phyloP scores from a whole-genome alignment of 2,329 filamentous ascomycete species.

The Microdochium nivale region DNA sequence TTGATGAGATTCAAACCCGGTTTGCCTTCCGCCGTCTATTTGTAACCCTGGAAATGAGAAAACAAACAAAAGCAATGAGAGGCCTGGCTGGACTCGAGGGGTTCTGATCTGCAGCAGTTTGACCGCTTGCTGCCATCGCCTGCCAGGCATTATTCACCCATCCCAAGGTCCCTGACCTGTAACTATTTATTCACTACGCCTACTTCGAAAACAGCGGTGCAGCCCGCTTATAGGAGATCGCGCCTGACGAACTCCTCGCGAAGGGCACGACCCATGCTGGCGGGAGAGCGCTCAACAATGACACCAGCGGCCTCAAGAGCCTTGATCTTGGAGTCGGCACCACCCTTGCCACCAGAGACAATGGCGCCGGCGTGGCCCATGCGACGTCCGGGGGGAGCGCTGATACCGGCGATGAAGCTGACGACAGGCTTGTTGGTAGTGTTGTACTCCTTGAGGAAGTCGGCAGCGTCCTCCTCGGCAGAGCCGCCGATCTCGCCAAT shows the following conservation, averaged over 20 bases:
- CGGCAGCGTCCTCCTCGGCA: conserved; percentile 95
- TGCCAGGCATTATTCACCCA: background rate
- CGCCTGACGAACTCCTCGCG: conserved; percentile 93
- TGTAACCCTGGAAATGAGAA: background rate
- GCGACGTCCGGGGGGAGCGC: conserved; percentile 86
- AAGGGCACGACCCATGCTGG: conserved; percentile 83
- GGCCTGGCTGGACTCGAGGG: background rate
- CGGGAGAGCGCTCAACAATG: conserved; percentile 91
- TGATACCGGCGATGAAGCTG: conserved; percentile 97
- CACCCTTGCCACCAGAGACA: conserved; percentile 94
- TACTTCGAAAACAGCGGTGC: background rate
- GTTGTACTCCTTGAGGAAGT: conserved; percentile 91
- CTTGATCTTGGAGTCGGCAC: conserved; percentile 95
- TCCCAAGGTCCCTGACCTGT: background rate
- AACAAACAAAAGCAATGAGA: background rate
- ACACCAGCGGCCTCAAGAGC: conserved; percentile 91
- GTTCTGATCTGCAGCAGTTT: background rate
- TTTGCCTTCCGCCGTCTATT: background rate
- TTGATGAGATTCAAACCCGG: background rate
- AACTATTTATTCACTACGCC: background rate
- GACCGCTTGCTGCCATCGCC: background rate
- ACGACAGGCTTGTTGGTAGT: conserved; percentile 91
- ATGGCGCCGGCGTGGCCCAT: conserved; percentile 99
- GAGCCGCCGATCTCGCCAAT: conserved; percentile 98
- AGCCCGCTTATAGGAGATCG: conserved; percentile 69